These are phyloP conservation scores for Lipomyces yamadae DNA, from an alignment of 805 yeast genomes.

Conservation along the genomic window DNA sequence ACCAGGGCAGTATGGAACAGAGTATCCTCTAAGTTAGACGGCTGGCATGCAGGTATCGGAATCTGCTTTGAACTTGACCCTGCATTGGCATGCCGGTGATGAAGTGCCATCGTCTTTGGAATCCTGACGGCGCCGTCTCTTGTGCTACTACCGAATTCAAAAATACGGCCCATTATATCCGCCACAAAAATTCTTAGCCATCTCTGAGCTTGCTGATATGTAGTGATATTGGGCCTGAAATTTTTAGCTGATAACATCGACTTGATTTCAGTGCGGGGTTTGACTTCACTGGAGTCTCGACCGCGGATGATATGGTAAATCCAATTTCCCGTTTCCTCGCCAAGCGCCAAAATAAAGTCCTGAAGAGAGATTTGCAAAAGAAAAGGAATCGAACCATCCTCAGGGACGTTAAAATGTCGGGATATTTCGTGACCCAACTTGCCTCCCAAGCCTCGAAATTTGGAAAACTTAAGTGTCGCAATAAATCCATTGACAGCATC, in stretches of 20 bases:
- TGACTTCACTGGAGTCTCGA: constrained; percentile 56
- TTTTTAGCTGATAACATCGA: constrained; percentile 91
- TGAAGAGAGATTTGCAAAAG: constrained; percentile 55
- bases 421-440: constrained; percentile 70
- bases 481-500: constrained; percentile 58
- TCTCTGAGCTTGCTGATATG: constrained; percentile 60
- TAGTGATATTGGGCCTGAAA: constrained; percentile 60
- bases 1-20: constrained; percentile 34
- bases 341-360: constrained; percentile 49
- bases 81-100: constrained; percentile 34
- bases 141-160: constrained; percentile 53
- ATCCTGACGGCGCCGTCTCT: constrained; percentile 45
- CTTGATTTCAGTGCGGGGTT: constrained; percentile 65
- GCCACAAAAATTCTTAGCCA: constrained; percentile 88
- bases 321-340: constrained; percentile 57
- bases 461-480: constrained; percentile 64
- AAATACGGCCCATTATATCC: constrained; percentile 71
- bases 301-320: constrained; percentile 73
- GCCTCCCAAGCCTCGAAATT: constrained; percentile 92
- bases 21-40: constrained; percentile 16
- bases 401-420: constrained; percentile 57
- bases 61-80: constrained; percentile 38
- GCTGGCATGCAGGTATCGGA: constrained; percentile 33
- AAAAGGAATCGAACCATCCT: constrained; percentile 53
- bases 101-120: constrained; percentile 61